phyloP scores from a whole-genome alignment of 495 filamentous ascomycete species.

The Niebla homalea region DNA sequence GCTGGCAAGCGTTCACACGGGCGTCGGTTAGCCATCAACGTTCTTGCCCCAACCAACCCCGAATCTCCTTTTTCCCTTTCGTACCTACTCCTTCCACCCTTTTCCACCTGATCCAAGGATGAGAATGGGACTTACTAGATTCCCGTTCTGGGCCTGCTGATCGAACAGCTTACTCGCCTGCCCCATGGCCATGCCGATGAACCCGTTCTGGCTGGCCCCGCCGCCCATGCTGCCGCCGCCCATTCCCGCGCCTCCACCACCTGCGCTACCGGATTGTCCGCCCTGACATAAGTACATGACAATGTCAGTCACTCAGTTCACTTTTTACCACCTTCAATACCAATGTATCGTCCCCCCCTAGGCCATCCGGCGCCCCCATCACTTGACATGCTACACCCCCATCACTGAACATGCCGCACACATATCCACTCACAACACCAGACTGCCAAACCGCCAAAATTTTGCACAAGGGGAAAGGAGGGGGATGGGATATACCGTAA shows the following conservation, averaged over 20 bases:
- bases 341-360: too few species aligned
- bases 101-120: not conserved
- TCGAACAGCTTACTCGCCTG: conserved; percentile 56
- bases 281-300: conserved; percentile 10
- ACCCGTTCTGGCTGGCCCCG: conserved; percentile 39
- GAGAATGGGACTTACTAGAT: conserved; percentile 29
- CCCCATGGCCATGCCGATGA: conserved; percentile 55
- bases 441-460: too few species aligned
- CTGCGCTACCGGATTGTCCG: conserved; percentile 5
- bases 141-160: conserved; percentile 37
- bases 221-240: conserved; percentile 15
- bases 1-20: conserved; percentile 6
- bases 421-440: too few species aligned
- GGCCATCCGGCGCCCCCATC: too few species aligned
- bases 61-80: not conserved
- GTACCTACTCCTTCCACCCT: not conserved
- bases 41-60: not conserved
- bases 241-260: conserved; percentile 21
- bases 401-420: too few species aligned
- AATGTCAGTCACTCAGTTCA: too few species aligned
- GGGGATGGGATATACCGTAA: conserved; percentile 19
- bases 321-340: too few species aligned
- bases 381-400: too few species aligned
- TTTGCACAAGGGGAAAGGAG: too few species aligned
- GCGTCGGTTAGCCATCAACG: not conserved